Evolutionary conservation across 2,329 filamentous ascomycete genomes (phyloP).

Genomic region (Ascocoryne sarcoides): DNA sequence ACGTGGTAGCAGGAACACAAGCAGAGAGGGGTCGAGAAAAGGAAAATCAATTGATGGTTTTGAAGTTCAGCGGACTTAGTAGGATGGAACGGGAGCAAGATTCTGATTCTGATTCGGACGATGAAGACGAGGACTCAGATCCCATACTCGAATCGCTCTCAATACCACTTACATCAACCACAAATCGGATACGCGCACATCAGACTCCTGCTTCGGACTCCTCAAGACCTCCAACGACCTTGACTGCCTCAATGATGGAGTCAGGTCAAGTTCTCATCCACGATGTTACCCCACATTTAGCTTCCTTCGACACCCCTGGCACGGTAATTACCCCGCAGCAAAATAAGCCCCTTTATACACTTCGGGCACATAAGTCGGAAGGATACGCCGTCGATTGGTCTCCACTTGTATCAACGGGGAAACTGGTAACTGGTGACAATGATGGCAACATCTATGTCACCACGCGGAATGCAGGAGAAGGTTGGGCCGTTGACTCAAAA

Average conservation of each 20-base stretch:
- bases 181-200: constrained; percentile 86
- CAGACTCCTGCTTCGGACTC: constrained; percentile 67
- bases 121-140: constrained; percentile 68
- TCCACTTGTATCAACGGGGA: constrained; percentile 67
- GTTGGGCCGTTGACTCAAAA: constrained; percentile 78
- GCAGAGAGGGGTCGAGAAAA: constrained; percentile 64
- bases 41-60: constrained; percentile 91
- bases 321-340: constrained; percentile 70
- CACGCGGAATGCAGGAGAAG: constrained; percentile 76
- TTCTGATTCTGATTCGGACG: constrained; percentile 61
- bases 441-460: constrained; percentile 84
- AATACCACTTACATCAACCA: constrained; percentile 78
- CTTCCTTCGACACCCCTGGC: constrained; percentile 84
- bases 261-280: constrained; percentile 83
- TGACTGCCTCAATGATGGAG: constrained; percentile 90
- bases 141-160: constrained; percentile 89
- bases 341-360: constrained; percentile 79
- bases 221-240: constrained; percentile 64
- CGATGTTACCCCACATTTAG: constrained; percentile 83
- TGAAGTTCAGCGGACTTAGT: constrained; percentile 90
- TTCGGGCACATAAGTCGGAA: constrained; percentile 86
- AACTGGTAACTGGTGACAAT: constrained; percentile 86
- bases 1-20: constrained; percentile 90
- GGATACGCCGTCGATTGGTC: constrained; percentile 99
- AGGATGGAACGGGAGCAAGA: constrained; percentile 67